phyloP scores from a whole-genome alignment of 768 basidiomycete genomes.

The Leccinum incarnatum region DNA sequence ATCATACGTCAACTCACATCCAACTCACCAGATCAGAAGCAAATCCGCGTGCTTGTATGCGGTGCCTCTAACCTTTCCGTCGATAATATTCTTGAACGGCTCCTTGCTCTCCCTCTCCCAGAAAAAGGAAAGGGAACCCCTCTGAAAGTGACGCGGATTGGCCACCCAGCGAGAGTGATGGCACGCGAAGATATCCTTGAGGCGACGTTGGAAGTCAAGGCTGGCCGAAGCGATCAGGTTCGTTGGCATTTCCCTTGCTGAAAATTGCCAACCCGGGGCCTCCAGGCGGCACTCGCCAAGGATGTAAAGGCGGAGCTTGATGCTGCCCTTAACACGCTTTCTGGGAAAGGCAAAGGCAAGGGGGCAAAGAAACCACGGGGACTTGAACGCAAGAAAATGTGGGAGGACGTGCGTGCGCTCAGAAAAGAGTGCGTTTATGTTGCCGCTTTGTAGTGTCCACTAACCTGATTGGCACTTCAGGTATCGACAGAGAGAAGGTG shows the following conservation, averaged over 20 bases:
- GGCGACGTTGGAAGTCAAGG: slow-evolving; percentile 70
- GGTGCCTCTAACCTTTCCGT: slow-evolving; percentile 94
- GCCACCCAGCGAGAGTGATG: slow-evolving; percentile 94
- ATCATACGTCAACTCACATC: slow-evolving; percentile 81
- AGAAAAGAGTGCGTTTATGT: slow-evolving; percentile 74
- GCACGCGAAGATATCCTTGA: slow-evolving; percentile 62
- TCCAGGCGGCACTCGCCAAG: slow-evolving; percentile 73
- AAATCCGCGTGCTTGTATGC: slow-evolving; percentile 75
- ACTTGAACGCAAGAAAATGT: slow-evolving; percentile 75
- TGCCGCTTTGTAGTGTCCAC: neutral
- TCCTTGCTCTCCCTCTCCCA: slow-evolving; percentile 57
- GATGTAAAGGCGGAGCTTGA: slow-evolving; percentile 91
- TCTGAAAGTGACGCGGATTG: slow-evolving; percentile 79
- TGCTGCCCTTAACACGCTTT: slow-evolving; percentile 57
- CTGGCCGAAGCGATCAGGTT: slow-evolving; percentile 70
- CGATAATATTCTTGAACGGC: slow-evolving; percentile 90
- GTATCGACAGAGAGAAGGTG: slow-evolving; percentile 84
- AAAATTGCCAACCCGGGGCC: neutral
- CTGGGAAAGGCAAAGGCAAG: slow-evolving; percentile 71
- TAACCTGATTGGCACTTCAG: slow-evolving; percentile 37
- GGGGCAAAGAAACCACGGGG: slow-evolving; percentile 73
- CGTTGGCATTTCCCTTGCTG: neutral
- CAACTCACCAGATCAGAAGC: slow-evolving; percentile 41
- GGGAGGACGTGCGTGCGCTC: slow-evolving; percentile 82
- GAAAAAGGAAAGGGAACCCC: slow-evolving; percentile 43